phyloP scores from a whole-genome alignment of 768 basidiomycete species.

The Phaeotremella skinneri region DNA sequence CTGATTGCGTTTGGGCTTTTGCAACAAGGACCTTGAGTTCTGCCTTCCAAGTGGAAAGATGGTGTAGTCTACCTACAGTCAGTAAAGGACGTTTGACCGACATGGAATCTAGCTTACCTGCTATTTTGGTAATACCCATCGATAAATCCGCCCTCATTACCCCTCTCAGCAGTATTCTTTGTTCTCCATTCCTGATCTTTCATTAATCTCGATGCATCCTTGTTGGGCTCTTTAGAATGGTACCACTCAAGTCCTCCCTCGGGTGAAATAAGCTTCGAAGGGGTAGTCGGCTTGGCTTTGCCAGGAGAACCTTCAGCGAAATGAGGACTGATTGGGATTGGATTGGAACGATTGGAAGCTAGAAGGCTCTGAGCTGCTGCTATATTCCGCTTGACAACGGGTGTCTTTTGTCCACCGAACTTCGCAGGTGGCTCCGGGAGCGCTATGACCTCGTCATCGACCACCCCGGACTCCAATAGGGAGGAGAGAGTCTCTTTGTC shows the following conservation, averaged over 20 bases:
- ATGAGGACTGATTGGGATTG: conserved; percentile 27
- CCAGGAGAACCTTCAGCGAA: background rate
- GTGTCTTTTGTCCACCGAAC: background rate
- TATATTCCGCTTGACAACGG: background rate
- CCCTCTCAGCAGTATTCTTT: conserved; percentile 70
- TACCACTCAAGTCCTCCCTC: conserved; percentile 62
- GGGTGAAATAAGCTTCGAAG: conserved; percentile 24
- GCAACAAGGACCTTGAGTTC: conserved; percentile 77
- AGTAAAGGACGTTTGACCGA: background rate
- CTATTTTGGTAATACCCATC: conserved; percentile 70
- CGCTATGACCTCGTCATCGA: background rate
- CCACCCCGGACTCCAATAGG: background rate
- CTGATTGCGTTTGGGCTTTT: conserved; percentile 67
- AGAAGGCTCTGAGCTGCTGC: conserved; percentile 3
- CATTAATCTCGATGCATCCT: conserved; percentile 73
- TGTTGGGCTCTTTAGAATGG: conserved; percentile 67
- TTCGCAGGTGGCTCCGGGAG: conserved; percentile 1
- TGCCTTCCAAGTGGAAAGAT: conserved; percentile 86
- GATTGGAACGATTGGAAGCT: conserved; percentile 3
- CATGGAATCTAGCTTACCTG: conserved; percentile 30
- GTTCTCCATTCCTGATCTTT: conserved; percentile 79
- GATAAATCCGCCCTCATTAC: conserved; percentile 74
- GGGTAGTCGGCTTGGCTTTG: conserved; percentile 8
- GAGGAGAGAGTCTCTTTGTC: background rate
- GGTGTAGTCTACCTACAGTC: conserved; percentile 68